Base-by-base conservation (phyloP, 2,329 filamentous ascomycete genomes). In the Aspergillus sp. region DNA sequence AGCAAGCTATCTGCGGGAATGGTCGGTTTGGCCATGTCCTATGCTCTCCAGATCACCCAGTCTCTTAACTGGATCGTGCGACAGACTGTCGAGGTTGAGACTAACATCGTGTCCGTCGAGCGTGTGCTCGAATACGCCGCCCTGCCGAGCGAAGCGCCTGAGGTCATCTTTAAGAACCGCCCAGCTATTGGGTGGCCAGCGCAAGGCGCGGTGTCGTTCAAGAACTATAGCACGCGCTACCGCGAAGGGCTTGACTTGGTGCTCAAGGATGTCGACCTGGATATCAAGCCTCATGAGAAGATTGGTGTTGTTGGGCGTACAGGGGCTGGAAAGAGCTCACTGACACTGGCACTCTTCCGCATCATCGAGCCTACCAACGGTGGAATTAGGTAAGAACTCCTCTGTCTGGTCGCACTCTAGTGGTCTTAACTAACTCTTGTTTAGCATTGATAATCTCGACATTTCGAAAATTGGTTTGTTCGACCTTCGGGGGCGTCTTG, bases 91-190 rank as follows among this genome's bases (percentile, higher is more conserved):
- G 96, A 99, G 76, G 95, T 99, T n/a, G 96, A 99, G 81, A 98
- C 93, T n/a, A 99, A 99, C 76, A 99, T 99, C 70, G 93, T 99
- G 46, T 96, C 93, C 9, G 95, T 99, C 39, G 95, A 99, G 82
- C 89, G 95, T 70, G 93, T 99, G 48, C 86, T 99, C 50, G 96
- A 99, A 76, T 99, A 99, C 77, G 91, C 93, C 57, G 84, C 85
- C 51, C 83, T 99, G 62, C 93, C 93, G 24, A 95, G 89, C 74
- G 95, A 99, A 79, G 93, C 95, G 51, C 91, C 93, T 7, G 95
- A 99, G 73, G 91, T 98, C 64, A 89, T 98, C 67, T 89, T 90
- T 70, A 89, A 91, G 75, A 89, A 90, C 72, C 84, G 93, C 49
- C 93, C 95, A 41, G 87, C 91, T 9, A 90, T 91, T 62, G 90